phyloP scores from a whole-genome alignment of 768 basidiomycete species.

The Lentinula lateritia region DNA sequence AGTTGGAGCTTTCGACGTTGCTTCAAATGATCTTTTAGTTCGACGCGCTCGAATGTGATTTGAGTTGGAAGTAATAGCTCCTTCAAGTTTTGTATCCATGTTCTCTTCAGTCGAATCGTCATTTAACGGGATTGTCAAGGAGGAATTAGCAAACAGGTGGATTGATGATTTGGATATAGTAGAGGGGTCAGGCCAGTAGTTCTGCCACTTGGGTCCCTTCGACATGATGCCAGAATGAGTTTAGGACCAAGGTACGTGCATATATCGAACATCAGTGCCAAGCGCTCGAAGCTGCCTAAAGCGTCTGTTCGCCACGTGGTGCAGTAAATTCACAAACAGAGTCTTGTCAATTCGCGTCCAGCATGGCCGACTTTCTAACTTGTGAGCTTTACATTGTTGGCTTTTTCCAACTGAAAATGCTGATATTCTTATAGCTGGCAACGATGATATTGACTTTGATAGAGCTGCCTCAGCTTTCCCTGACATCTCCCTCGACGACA shows the following conservation, averaged over 20 bases:
- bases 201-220: background rate
- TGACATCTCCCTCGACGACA: conserved; percentile 73
- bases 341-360: background rate
- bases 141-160: background rate
- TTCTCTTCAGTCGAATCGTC: background rate
- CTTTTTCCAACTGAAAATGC: background rate
- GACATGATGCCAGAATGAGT: too few species aligned
- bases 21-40: background rate
- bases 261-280: too few species aligned
- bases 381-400: background rate
- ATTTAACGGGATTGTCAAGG: background rate
- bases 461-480: conserved; percentile 80
- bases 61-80: too few species aligned
- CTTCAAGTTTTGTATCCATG: background rate
- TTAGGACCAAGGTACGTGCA: too few species aligned
- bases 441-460: conserved; percentile 74
- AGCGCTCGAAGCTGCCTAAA: background rate
- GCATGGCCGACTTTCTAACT: conserved; percentile 13
- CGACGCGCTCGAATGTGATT: background rate
- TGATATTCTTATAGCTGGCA: conserved; percentile 17
- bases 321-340: too few species aligned
- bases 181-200: background rate
- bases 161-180: background rate
- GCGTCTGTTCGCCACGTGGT: background rate
- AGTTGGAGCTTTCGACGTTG: background rate